Percentiles rank a stretch among this genome's conserved stretches.
Conservation (phyloP, 1,139 yeast genomes). For the Blastobotrys buckinghamii region DNA sequence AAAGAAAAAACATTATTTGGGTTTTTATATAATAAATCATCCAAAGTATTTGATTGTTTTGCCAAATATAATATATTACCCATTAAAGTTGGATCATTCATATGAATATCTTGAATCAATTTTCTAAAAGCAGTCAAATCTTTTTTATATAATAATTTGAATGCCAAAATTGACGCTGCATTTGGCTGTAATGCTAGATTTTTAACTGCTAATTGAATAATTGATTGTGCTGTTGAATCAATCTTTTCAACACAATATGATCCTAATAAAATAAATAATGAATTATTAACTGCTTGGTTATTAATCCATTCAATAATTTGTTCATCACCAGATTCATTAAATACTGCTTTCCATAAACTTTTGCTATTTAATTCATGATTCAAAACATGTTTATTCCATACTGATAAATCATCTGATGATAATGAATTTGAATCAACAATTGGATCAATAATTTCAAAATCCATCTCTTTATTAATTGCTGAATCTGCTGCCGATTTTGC, state of each 20-base stretch:
- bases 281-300: neutral
- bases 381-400: slow-evolving; percentile 1
- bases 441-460: neutral
- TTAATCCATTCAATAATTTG: slow-evolving; percentile 3
- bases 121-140: slow-evolving; percentile 22
- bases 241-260: neutral
- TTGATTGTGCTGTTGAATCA: neutral
- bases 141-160: slow-evolving; percentile 21
- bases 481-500: slow-evolving; percentile 3
- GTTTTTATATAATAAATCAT: slow-evolving; percentile 21
- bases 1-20: slow-evolving; percentile 21
- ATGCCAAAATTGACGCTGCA: slow-evolving; percentile 22
- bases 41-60: slow-evolving; percentile 24
- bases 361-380: neutral
- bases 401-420: neutral
- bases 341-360: neutral
- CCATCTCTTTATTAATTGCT: neutral
- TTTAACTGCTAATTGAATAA: too few species aligned
- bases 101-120: slow-evolving; percentile 23
- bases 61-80: slow-evolving; percentile 24
- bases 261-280: slow-evolving; percentile 1
- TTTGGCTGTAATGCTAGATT: slow-evolving; percentile 18
- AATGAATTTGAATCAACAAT: neutral
- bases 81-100: slow-evolving; percentile 22
- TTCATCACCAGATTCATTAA: neutral